Evolutionary conservation across 116 monocot species (phyloP).

Genomic region (Posidonia oceanica): DNA sequence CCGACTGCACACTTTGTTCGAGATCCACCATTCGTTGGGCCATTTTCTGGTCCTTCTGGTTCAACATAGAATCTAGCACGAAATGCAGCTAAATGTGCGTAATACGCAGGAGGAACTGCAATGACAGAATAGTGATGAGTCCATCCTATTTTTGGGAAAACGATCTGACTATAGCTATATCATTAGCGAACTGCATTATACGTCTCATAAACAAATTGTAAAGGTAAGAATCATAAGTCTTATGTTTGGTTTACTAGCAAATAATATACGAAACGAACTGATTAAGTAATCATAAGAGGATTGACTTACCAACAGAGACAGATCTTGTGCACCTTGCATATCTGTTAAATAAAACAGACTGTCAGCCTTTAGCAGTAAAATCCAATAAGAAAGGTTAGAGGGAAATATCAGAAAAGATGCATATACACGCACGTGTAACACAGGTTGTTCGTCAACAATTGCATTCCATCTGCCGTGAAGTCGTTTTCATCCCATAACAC

Average conservation of each 20-base stretch:
- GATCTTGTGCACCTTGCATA: conserved; percentile 77
- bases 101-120: conserved; percentile 58
- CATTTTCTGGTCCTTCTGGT: conserved; percentile 16
- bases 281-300: too few relatives aligned
- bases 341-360: conserved; percentile 15
- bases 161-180: too few relatives aligned
- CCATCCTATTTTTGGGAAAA: too few relatives aligned
- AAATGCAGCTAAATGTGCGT: conserved; percentile 54
- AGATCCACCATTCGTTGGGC: conserved; percentile 2
- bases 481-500: conserved; percentile 81
- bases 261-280: not conserved
- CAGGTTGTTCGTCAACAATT: conserved; percentile 57
- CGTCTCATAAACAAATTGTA: too few relatives aligned
- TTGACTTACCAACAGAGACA: conserved; percentile 56
- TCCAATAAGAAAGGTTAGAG: not conserved
- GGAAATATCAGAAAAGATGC: not conserved
- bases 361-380: too few relatives aligned
- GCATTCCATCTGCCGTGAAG: conserved; percentile 60
- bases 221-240: too few relatives aligned
- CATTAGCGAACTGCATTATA: too few relatives aligned
- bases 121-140: not conserved
- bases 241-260: too few relatives aligned
- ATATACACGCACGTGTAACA: conserved; percentile 48
- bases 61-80: conserved; percentile 56
- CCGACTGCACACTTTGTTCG: not conserved